Conservation (phyloP, 169 alveolate genomes). For the Plasmodium gallinaceum region DNA sequence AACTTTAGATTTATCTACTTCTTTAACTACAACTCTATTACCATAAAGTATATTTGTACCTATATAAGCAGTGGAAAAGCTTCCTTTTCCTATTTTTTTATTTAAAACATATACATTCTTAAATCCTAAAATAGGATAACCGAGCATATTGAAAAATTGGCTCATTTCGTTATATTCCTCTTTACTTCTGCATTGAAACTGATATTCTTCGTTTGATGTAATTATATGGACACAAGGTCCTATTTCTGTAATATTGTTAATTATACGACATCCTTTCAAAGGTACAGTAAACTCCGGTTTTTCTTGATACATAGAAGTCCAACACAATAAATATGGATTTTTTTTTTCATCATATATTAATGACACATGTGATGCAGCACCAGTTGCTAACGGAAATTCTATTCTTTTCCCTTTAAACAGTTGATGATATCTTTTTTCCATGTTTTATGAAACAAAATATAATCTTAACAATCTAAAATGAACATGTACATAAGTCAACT, state of each 20-base stretch:
- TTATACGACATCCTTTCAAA: constrained; percentile 73
- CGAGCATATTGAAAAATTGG: constrained; percentile 71
- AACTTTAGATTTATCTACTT: constrained; percentile 83
- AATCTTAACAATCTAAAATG: too few relatives aligned
- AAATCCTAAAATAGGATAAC: constrained; percentile 72
- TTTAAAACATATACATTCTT: constrained; percentile 74
- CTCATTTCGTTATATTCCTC: constrained; percentile 76
- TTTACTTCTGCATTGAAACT: constrained; percentile 73
- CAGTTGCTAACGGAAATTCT: constrained; percentile 76
- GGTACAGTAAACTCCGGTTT: constrained; percentile 76
- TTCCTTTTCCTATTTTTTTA: constrained; percentile 81
- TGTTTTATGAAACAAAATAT: neutral
- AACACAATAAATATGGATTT: constrained; percentile 70
- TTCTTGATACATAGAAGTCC: constrained; percentile 64
- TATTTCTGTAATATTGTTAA: constrained; percentile 70
- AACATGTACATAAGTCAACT: too few relatives aligned
- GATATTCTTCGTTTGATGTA: constrained; percentile 72
- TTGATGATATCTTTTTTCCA: constrained; percentile 74
- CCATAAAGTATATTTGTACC: constrained; percentile 82
- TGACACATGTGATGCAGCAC: constrained; percentile 77
- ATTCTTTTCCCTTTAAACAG: constrained; percentile 69
- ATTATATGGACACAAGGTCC: constrained; percentile 76
- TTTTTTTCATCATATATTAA: constrained; percentile 76
- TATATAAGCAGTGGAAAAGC: constrained; percentile 82
- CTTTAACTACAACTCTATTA: constrained; percentile 81